Base-by-base conservation (phyloP, 192 early-diverging fungal genomes). In the Backusella mclennaniae region DNA sequence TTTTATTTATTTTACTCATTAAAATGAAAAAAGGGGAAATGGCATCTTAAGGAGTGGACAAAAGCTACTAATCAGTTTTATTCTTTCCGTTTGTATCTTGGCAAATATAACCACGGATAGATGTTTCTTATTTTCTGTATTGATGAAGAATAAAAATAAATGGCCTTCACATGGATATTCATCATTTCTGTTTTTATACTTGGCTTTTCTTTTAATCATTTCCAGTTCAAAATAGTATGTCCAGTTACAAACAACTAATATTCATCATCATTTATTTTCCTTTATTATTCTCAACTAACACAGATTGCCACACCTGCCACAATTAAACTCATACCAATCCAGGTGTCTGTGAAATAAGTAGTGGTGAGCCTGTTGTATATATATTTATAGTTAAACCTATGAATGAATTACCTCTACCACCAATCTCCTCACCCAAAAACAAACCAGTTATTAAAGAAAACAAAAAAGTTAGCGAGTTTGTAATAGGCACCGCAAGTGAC, bases 401-500 rank as follows among this genome's bases (percentile, higher is more conserved):
- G 2, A 29, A 36, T 80, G 3, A 8, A 14, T 86, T 84, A 91
- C 91, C 86, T 71, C 78, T 84, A 5, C 89, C 82, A 29, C 93
- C 92, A 33, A 91, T 75, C 23, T 89, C 76, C 78, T 98, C 97
- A 6, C 96, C 97, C 8, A 98, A 71, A 4, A 94, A 80, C 8
- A 87, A 83, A 17, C 95, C 95, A 0, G 94, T 91, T 23, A 97
- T 73, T 35, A 92, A 83, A 0, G 96, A 97, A 69, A 97, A 93
- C 31, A 94, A 91, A 76, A 98, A 92, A 0, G 96, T 94, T 33
- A 98, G 84, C 56, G 94, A 93, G 82, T 96, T 97, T 59, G 96
- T 93, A 23, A 98, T 95, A 0, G 96, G 96, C 15, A 98, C 94
- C 3, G 96, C 95, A 31, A 96, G 83, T 23, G 96, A 96, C 17